A percentile compares a stretch with the other conserved stretches of the same genome.
Evolutionary conservation across 2,329 filamentous ascomycete genomes (phyloP).

Genomic region (Metarhizium anisopliae): DNA sequence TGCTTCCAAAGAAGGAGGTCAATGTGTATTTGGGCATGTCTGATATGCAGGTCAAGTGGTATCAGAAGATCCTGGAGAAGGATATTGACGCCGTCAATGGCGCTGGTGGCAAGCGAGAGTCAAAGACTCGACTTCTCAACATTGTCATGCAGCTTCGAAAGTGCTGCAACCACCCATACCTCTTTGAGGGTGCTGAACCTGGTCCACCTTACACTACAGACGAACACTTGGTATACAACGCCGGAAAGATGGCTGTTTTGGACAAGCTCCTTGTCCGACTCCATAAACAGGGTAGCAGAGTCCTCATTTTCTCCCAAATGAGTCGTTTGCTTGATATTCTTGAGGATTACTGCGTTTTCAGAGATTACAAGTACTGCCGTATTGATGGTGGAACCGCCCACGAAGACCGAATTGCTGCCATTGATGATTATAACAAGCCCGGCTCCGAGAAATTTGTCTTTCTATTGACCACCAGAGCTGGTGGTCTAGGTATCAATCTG

Average conservation of each 20-base stretch:
- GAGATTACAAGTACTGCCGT: slow-evolving; percentile 89
- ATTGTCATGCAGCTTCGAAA: slow-evolving; percentile 99
- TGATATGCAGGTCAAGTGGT: slow-evolving; percentile 99
- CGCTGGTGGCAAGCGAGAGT: slow-evolving; percentile 90
- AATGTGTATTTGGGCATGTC: slow-evolving; percentile 98
- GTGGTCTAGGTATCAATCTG: slow-evolving; percentile 93
- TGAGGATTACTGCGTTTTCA: slow-evolving; percentile 96
- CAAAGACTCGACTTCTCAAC: slow-evolving; percentile 91
- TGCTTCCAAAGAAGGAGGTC: slow-evolving; percentile 93
- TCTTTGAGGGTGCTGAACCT: slow-evolving; percentile 95
- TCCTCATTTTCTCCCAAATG: slow-evolving; percentile 99
- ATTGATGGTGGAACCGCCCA: slow-evolving; percentile 96
- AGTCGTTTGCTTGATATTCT: slow-evolving; percentile 93
- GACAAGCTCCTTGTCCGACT: slow-evolving; percentile 84
- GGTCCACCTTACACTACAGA: slow-evolving; percentile 97
- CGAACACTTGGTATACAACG: slow-evolving; percentile 86
- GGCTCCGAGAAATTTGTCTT: slow-evolving; percentile 96
- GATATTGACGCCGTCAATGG: slow-evolving; percentile 98
- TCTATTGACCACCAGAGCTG: slow-evolving; percentile 86
- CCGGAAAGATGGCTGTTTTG: slow-evolving; percentile 94
- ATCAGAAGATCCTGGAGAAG: slow-evolving; percentile 97
- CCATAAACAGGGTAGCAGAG: slow-evolving; percentile 77
- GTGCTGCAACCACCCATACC: slow-evolving; percentile 96
- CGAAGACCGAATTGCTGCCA: slow-evolving; percentile 93
- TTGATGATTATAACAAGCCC: slow-evolving; percentile 96